phyloP scores from a whole-genome alignment of 805 yeast genomes.

The Trichomonascus vanleenenianus region DNA sequence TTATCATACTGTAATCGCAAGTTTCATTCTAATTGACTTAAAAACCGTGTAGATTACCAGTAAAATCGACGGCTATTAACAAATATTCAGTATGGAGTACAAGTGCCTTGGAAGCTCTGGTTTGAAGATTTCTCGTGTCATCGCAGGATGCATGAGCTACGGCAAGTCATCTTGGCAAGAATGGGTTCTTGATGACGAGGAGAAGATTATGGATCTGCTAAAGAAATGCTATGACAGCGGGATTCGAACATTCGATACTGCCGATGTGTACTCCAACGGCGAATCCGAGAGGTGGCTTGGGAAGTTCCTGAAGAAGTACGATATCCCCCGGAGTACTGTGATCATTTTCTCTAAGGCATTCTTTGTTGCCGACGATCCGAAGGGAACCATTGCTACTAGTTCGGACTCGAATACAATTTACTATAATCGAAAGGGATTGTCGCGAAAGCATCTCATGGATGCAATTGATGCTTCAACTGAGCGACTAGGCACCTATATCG shows the following conservation, averaged over 20 bases:
- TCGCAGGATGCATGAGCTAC: constrained; percentile 35
- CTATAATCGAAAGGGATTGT: constrained; percentile 34
- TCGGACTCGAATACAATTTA: neutral
- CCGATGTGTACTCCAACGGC: constrained; percentile 38
- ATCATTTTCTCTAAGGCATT: constrained; percentile 45
- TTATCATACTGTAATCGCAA: too few relatives aligned
- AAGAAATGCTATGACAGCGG: constrained; percentile 40
- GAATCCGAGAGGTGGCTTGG: constrained; percentile 41
- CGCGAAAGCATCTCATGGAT: constrained; percentile 41
- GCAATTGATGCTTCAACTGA: constrained; percentile 35
- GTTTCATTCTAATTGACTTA: too few relatives aligned
- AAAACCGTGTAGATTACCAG: too few relatives aligned
- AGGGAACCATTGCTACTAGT: neutral
- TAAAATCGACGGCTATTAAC: too few relatives aligned
- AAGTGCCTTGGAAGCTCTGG: constrained; percentile 31
- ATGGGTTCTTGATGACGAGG: constrained; percentile 43
- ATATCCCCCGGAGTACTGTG: constrained; percentile 45
- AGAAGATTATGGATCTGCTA: constrained; percentile 35
- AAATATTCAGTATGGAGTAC: constrained; percentile 11
- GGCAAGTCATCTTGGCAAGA: constrained; percentile 31
- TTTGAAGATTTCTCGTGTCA: constrained; percentile 30
- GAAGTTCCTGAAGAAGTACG: constrained; percentile 44
- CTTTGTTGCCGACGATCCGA: neutral
- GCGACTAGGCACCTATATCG: constrained; percentile 43
- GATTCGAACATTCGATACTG: constrained; percentile 39